Base-by-base conservation (phyloP, 352 stramenopile species). In the Labyrinthula sp. region DNA sequence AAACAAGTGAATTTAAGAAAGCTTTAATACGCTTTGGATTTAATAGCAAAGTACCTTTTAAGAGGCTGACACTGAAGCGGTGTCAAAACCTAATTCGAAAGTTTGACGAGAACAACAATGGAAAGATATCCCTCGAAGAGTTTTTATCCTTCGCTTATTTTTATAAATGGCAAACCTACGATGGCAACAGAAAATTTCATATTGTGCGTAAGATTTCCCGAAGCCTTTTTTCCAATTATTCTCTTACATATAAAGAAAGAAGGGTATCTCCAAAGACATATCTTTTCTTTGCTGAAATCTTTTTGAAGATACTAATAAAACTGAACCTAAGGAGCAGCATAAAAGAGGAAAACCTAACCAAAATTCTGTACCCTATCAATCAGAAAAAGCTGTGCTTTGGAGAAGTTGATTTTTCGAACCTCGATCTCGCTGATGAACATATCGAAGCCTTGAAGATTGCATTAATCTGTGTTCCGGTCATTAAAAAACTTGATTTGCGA, bases 71-170 rank as follows among this genome's bases (percentile, higher is more conserved):
- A 6, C 12, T 50, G 30, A 23, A 29, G 12, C 10, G 17, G 9
- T 31, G 12, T 7, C 45, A 26, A 17, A 23, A 35, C 34, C 40
- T 52, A 8, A 50, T 52, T 24, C 3, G 5, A 3, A 50, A 50
- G 20, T 52, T 45, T 35, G 43, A 52, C 17, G 28, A 4, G 6
- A 18, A 52, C 43, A 9, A 20, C 14, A 47, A 47, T 15, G 43
- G 43, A 1, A 52, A 31, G 2, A 43, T 52, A 6, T 10, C 2
- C 10, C 9, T 35, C n/a, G 43, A 52, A 28, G 43, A 52, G 34
- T 52, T 52, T 30, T 15, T 52, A 4, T 31, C 40, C 34, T 52
- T 52, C 47, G 40, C 31, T 28, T 52, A 35, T 14, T 18, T 12
- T 5, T 7, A 24, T 5, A 23, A 7, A 8, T n/a, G 21, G 10